A percentile compares a stretch with the other conserved stretches of the same genome.
phyloP scores from a whole-genome alignment of 106 monocot genomes.

The Dactylorhiza incarnata region DNA sequence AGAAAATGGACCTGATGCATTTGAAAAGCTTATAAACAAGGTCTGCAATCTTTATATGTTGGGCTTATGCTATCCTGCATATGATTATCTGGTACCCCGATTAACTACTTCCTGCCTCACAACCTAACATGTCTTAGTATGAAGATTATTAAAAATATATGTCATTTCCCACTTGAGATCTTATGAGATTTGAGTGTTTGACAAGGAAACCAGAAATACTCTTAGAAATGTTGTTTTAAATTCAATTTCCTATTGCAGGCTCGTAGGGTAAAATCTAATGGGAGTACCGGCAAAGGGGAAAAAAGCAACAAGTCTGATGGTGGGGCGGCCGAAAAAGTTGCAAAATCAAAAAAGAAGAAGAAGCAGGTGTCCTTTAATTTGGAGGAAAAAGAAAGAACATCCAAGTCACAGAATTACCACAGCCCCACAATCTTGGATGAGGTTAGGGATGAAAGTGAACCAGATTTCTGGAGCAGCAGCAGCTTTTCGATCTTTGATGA shows the following conservation, averaged over 20 bases:
- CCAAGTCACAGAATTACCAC: background rate
- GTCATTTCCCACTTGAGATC: no score
- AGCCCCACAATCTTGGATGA: background rate
- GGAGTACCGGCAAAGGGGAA: background rate
- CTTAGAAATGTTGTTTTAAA: no score
- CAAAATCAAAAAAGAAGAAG: slow-evolving; percentile 5
- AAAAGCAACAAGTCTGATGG: background rate
- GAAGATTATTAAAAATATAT: no score
- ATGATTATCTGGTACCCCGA: no score
- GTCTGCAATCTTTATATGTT: slow-evolving; percentile 12
- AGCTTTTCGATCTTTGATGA: slow-evolving; percentile 1
- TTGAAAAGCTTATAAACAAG: slow-evolving; percentile 59
- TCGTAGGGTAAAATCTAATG: background rate
- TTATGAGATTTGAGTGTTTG: no score
- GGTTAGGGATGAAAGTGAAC: background rate
- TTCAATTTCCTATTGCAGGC: background rate
- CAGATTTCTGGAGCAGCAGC: slow-evolving; percentile 5
- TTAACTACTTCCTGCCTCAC: no score
- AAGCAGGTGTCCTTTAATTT: slow-evolving; percentile 6
- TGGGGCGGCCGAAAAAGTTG: background rate
- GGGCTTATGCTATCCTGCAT: no score
- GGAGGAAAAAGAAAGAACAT: slow-evolving; percentile 2
- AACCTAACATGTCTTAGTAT: no score
- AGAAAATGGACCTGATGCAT: slow-evolving; percentile 67
- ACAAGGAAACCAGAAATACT: no score